Evolutionary conservation across 2,329 filamentous ascomycete genomes (phyloP).

Genomic region (Metarhizium robertsii): DNA sequence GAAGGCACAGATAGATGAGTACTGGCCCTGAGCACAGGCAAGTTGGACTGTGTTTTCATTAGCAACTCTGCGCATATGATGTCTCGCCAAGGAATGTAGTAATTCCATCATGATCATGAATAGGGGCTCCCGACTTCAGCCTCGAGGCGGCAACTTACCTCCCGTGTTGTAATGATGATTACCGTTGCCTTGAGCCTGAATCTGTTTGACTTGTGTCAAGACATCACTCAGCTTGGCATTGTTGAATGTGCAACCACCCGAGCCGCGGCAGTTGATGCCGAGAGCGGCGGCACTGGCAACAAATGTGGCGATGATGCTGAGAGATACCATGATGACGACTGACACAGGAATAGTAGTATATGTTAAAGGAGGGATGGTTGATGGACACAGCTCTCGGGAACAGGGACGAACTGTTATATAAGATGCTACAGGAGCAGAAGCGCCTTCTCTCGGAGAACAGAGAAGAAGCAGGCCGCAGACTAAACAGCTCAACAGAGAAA

Average conservation of each 20-base stretch:
- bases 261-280: conserved; percentile 12
- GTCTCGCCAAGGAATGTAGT: no score
- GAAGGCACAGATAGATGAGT: conserved; percentile 9
- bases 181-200: conserved; percentile 8
- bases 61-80: neutral
- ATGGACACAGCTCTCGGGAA: no score
- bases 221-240: conserved; percentile 6
- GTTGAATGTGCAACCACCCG: conserved; percentile 9
- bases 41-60: conserved; percentile 7
- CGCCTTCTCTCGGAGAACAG: neutral
- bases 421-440: neutral
- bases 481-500: neutral
- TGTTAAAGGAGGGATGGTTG: no score
- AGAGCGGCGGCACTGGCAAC: conserved; percentile 5
- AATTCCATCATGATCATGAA: no score
- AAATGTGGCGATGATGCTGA: conserved; percentile 4
- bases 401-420: neutral
- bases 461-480: neutral
- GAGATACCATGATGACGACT: neutral
- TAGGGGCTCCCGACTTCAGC: no score
- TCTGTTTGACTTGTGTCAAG: conserved; percentile 7
- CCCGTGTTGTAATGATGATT: conserved; percentile 7
- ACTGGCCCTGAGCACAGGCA: conserved; percentile 9
- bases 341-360: neutral
- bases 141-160: conserved; percentile 2